These are phyloP conservation scores for Hansenula anomala DNA, from an alignment of 1,139 yeast species.

Conservation along the genomic window DNA sequence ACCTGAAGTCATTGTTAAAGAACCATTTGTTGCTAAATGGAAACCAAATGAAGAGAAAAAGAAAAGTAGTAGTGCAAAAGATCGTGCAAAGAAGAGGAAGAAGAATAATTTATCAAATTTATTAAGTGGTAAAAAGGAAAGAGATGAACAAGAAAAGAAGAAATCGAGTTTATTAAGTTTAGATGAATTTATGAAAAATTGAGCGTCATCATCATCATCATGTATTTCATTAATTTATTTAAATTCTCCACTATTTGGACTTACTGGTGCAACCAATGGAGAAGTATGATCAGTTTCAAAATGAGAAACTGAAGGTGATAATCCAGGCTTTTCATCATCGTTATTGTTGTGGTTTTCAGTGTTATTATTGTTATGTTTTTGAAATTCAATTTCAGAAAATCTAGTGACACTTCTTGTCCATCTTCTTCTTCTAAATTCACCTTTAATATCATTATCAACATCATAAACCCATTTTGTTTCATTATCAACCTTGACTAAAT, in stretches of 20 bases:
- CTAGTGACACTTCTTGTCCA: constrained; percentile 42
- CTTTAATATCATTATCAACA: constrained; percentile 16
- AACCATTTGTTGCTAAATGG: constrained; percentile 21
- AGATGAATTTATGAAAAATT: constrained; percentile 41
- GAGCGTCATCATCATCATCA: background rate
- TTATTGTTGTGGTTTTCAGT: too few relatives aligned
- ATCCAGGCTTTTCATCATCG: background rate
- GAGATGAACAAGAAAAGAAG: constrained; percentile 29
- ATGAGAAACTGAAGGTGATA: background rate
- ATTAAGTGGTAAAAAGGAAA: constrained; percentile 39
- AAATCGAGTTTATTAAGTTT: constrained; percentile 35
- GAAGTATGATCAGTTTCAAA: background rate
- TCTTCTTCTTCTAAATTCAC: constrained; percentile 45
- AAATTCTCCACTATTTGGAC: background rate
- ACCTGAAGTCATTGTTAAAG: constrained; percentile 1
- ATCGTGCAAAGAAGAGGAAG: constrained; percentile 32
- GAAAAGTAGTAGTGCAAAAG: constrained; percentile 31
- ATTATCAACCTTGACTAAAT: constrained; percentile 53
- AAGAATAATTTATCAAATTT: constrained; percentile 29
- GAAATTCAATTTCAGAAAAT: constrained; percentile 3
- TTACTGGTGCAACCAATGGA: background rate
- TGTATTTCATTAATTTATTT: background rate
- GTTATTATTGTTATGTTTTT: background rate
- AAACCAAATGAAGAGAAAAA: constrained; percentile 31
- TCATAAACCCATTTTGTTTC: constrained; percentile 83